Evolutionary conservation across 2,329 filamentous ascomycete genomes (phyloP).

Genomic region (Chaetomium sp.): DNA sequence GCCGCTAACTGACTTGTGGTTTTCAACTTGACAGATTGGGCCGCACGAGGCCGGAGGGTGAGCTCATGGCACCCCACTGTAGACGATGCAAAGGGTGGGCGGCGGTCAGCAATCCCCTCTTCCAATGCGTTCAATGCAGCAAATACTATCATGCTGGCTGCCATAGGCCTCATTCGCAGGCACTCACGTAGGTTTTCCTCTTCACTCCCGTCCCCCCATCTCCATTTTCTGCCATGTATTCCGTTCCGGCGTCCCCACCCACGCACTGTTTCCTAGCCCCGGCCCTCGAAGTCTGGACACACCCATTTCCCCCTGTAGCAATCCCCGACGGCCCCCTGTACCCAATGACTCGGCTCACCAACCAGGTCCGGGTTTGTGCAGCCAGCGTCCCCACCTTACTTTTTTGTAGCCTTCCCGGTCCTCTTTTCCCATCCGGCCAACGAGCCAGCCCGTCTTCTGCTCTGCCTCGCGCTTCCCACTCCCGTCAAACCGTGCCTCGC

Average conservation of each 20-base stretch:
- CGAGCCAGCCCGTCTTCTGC: slow-evolving; percentile 2
- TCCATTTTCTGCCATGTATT: neutral
- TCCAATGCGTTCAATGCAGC: slow-evolving; percentile 20
- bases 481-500: neutral
- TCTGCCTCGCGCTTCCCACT: slow-evolving; percentile 1
- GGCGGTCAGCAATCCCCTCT: slow-evolving; percentile 19
- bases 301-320: too few relatives aligned
- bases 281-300: too few relatives aligned
- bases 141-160: slow-evolving; percentile 24
- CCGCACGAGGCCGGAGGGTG: neutral
- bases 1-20: neutral
- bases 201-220: neutral
- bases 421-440: slow-evolving; percentile 7
- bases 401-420: slow-evolving; percentile 6
- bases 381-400: slow-evolving; percentile 3
- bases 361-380: neutral
- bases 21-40: slow-evolving; percentile 6
- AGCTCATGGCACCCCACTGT: slow-evolving; percentile 12
- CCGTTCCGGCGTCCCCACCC: neutral
- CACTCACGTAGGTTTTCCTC: slow-evolving; percentile 14
- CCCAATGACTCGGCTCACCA: neutral
- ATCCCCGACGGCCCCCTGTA: too few relatives aligned
- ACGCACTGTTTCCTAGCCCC: neutral
- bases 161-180: slow-evolving; percentile 19
- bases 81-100: slow-evolving; percentile 15